Evolutionary conservation across 1,284 basidiomycete genomes (phyloP), one percentile per base, ranked within the genome.

Genomic region (Ganoderma multipileum): DNA sequence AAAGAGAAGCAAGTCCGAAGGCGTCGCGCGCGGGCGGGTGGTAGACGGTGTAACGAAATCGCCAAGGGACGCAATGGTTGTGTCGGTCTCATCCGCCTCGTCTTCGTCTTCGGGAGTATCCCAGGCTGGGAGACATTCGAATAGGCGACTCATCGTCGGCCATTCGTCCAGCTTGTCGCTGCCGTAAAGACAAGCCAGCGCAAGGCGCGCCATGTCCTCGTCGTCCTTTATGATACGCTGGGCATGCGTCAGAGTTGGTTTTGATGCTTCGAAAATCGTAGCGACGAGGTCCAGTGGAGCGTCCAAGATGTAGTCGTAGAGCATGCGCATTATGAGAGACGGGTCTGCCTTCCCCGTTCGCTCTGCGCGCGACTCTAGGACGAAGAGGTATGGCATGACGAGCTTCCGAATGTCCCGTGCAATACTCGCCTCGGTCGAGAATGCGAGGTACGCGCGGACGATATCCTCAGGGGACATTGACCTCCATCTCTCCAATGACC

Each of bases 61-160:
- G 20, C 92, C 92, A 20, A 97, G 88, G 12, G 94, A 95, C 7
- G 87, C 80, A 58, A 96, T 84, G 0, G 94, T 96, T 16, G 91
- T 92, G 66, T 95, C 90, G 16, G 89, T 90, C 64, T 90, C 89
- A 71, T 94, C 94, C 54, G 85, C 86, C 66, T 93, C 88, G 47
- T 86, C 85, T 64, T 87, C 86, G 14, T 85, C 84, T 30, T 81
- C 78, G 1, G 85, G 78, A 38, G 90, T 84, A 68, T 92, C 90
- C 95, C 95, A 98, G 9, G 92, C 95, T 0, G 96, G 96, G 55
- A 98, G 84, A 77, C 95, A 98, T 78, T 98, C 96, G 78, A 98
- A 98, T 67, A 98, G 94, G 42, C 85, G 84, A 72, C 91, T 94
- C 95, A 97, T 97, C 1, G 85, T 90, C 0, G 88, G 76, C 95